Percentiles rank a stretch among this genome's conserved stretches.
phyloP scores from a whole-genome alignment of 1,139 yeast species.

The Zygosaccharomyces pseudobailii region DNA sequence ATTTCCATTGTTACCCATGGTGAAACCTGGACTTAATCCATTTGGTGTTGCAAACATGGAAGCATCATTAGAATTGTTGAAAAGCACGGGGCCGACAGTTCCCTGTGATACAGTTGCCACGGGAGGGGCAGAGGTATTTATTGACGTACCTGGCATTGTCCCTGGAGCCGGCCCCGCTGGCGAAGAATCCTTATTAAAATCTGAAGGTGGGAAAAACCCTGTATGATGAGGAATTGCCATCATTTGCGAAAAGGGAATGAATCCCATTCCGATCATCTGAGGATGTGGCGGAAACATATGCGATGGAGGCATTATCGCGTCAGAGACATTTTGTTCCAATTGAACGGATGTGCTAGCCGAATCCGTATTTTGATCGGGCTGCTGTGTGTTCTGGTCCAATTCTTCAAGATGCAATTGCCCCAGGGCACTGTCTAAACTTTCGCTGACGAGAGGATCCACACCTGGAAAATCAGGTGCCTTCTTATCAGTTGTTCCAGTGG shows the following conservation, averaged over 20 bases:
- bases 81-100: conserved; percentile 17
- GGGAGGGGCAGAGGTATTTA: background rate
- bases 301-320: conserved; percentile 15
- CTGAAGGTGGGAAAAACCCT: conserved; percentile 29
- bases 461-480: conserved; percentile 6
- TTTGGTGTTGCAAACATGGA: conserved; percentile 15
- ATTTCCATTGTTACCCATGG: conserved; percentile 3
- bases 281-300: conserved; percentile 24
- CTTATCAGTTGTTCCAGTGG: conserved; percentile 7
- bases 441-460: conserved; percentile 19
- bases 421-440: conserved; percentile 30
- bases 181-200: conserved; percentile 15
- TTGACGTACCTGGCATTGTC: background rate
- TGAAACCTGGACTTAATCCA: conserved; percentile 4
- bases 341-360: background rate
- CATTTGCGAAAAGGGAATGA: conserved; percentile 33
- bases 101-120: background rate
- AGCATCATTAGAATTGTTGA: conserved; percentile 18
- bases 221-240: conserved; percentile 31
- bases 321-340: background rate
- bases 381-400: conserved; percentile 7
- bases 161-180: conserved; percentile 13
- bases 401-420: conserved; percentile 32
- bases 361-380: background rate
- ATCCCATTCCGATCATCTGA: conserved; percentile 31